phyloP scores from a whole-genome alignment of 129 eudicot species.

The Dittrichia graveolens region DNA sequence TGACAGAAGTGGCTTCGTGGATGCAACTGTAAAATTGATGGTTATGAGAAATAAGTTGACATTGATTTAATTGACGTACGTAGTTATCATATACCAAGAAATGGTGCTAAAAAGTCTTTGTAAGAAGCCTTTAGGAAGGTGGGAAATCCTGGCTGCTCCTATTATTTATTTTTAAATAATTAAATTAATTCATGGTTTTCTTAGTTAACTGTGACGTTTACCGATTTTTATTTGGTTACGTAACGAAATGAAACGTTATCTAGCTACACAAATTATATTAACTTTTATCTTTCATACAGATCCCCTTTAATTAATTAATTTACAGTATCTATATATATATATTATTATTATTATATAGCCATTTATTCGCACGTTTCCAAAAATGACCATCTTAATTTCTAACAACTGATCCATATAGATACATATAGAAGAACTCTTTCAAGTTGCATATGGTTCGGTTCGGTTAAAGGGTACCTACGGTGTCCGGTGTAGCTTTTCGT shows the following conservation, averaged over 20 bases:
- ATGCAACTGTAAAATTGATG: slow-evolving; percentile 36
- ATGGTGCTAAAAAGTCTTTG: slow-evolving; percentile 21
- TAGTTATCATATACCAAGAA: neutral
- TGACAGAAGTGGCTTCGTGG: slow-evolving; percentile 36
- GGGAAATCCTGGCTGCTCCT: slow-evolving; percentile 19
- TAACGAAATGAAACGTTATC: neutral
- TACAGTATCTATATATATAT: no score
- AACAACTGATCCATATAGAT: no score
- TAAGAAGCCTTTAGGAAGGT: slow-evolving; percentile 31
- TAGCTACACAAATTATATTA: neutral
- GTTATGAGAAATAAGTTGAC: slow-evolving; percentile 31
- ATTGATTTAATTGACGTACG: neutral
- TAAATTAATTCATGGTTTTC: neutral
- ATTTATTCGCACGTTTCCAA: no score
- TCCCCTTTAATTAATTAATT: neutral
- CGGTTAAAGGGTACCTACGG: no score
- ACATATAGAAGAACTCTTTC: no score
- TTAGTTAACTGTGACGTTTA: neutral
- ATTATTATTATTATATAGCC: no score
- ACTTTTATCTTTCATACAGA: neutral
- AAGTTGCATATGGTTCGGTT: no score
- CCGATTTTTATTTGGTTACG: neutral
- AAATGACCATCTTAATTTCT: no score
- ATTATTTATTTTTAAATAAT: neutral
- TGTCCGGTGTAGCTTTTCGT: no score